Evolutionary conservation across 306 rosid genomes (phyloP).

Genomic region (Cotoneaster glaucophyllus): DNA sequence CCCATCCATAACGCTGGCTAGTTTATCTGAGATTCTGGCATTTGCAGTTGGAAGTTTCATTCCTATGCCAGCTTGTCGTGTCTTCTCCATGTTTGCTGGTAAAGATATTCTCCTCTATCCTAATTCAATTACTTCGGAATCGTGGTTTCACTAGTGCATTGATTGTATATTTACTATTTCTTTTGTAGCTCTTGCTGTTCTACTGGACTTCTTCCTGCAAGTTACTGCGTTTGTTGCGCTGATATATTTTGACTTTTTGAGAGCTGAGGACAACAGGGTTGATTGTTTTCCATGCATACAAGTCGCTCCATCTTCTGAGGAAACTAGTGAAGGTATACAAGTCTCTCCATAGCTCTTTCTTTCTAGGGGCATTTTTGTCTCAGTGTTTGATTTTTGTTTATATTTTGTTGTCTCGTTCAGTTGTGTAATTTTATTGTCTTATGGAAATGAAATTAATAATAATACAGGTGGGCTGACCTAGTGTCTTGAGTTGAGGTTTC

Average conservation of each 20-base stretch:
- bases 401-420: too few species aligned
- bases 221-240: conserved; percentile 85
- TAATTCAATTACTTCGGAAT: conserved; percentile 6
- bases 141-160: neutral
- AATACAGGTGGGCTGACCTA: neutral
- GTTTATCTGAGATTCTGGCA: conserved; percentile 87
- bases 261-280: conserved; percentile 74
- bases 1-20: conserved; percentile 89
- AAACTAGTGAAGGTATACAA: conserved; percentile 55
- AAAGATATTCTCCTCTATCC: conserved; percentile 11
- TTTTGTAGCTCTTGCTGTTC: conserved; percentile 85
- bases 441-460: too few species aligned
- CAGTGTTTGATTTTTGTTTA: too few species aligned
- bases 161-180: neutral
- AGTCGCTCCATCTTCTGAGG: conserved; percentile 39
- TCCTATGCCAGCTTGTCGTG: conserved; percentile 98
- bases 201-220: conserved; percentile 89
- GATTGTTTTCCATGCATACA: conserved; percentile 93
- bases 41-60: conserved; percentile 91
- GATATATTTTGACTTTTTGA: conserved; percentile 67
- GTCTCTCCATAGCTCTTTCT: too few species aligned
- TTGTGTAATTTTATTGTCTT: too few species aligned
- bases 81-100: conserved; percentile 99
- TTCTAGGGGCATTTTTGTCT: too few species aligned
- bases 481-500: neutral